phyloP scores from a whole-genome alignment of 2,329 filamentous ascomycete genomes.

The Fusarium haematococcum region DNA sequence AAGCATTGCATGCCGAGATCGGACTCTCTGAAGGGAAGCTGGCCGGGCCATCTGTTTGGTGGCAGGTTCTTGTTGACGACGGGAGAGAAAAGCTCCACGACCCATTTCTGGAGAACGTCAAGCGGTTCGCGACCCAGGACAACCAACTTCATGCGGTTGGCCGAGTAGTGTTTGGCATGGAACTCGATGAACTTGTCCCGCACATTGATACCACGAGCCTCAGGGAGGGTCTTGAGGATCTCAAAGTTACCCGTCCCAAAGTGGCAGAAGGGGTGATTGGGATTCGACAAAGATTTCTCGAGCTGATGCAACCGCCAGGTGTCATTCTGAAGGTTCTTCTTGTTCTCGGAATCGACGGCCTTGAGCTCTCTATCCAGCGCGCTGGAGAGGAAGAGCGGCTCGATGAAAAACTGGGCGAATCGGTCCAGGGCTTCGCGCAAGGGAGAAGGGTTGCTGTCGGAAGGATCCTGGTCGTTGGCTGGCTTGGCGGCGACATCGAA shows the following conservation, averaged over 20 bases:
- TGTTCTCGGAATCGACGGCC: slow-evolving; percentile 95
- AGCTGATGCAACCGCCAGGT: slow-evolving; percentile 89
- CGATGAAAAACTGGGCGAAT: slow-evolving; percentile 94
- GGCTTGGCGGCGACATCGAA: slow-evolving; percentile 92
- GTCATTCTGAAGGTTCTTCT: slow-evolving; percentile 95
- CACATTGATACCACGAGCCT: slow-evolving; percentile 84
- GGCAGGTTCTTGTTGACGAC: slow-evolving; percentile 85
- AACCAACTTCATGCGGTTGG: slow-evolving; percentile 93
- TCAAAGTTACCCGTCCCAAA: slow-evolving; percentile 93
- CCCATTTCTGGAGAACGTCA: slow-evolving; percentile 86
- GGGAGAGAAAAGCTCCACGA: slow-evolving; percentile 82
- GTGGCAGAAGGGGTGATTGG: slow-evolving; percentile 87
- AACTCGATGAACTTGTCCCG: slow-evolving; percentile 94
- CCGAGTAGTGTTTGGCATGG: slow-evolving; percentile 89
- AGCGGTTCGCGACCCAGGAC: slow-evolving; percentile 85
- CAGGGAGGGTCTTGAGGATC: slow-evolving; percentile 84
- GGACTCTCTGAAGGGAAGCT: slow-evolving; percentile 61
- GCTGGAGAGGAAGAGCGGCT: slow-evolving; percentile 85
- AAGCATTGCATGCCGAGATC: slow-evolving; percentile 78
- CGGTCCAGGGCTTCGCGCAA: slow-evolving; percentile 87
- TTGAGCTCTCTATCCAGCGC: slow-evolving; percentile 88
- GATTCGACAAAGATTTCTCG: slow-evolving; percentile 88
- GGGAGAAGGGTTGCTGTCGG: slow-evolving; percentile 67
- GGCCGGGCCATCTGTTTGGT: slow-evolving; percentile 66
- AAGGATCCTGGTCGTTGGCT: slow-evolving; percentile 68